Evolutionary conservation across 2,329 filamentous ascomycete genomes (phyloP), one percentile per base, ranked within the genome.

Genomic region (Venturia effusa): DNA sequence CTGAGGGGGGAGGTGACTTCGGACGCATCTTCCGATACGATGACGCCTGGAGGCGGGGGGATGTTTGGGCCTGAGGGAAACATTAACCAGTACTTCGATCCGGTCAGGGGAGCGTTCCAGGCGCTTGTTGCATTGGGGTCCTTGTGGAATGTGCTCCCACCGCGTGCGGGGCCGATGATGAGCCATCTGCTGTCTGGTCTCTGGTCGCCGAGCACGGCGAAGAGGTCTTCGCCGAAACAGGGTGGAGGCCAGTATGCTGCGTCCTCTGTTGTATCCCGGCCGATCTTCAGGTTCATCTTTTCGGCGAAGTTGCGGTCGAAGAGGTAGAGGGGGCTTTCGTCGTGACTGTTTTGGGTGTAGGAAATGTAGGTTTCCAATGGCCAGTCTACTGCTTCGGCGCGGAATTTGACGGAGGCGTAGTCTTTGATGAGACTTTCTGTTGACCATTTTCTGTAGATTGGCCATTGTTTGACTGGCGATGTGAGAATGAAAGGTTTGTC

Each of bases 1-100:
- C 90, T 96, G 13, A 97, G 82, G 0, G 93, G 94, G 62, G 88
- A 92, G 0, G 93, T 97, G 61, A 97, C 92, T 75, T 97, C 93
- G 71, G 90, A 92, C 72, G 90, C 88, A 72, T 97, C 94, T 45
- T 86, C 82, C 4, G 90, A 95, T 51, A 97, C 90, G 69, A 88
- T 96, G 43, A 97, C 92, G 3, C 93, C 93, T 0, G 93, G 93
- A 7, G 94, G 92, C 3, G 86, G 81, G 0, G 86, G 83, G 6
- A 81, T 73, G 22, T 77, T 77, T 1, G 79, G 74, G 0, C 85
- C 85, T 0, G 89, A 88, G 0, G 91, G 92, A 71, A 97, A 97
- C 91, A 97, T 95, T 74, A 97, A 93, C 93, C 94, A 97, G 79
- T 97, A 97, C 73, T 97, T 97, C 40, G 88, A 85, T 5, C 93